Conservation (phyloP, 352 stramenopile genomes). For the Aphanomyces stellatus region DNA sequence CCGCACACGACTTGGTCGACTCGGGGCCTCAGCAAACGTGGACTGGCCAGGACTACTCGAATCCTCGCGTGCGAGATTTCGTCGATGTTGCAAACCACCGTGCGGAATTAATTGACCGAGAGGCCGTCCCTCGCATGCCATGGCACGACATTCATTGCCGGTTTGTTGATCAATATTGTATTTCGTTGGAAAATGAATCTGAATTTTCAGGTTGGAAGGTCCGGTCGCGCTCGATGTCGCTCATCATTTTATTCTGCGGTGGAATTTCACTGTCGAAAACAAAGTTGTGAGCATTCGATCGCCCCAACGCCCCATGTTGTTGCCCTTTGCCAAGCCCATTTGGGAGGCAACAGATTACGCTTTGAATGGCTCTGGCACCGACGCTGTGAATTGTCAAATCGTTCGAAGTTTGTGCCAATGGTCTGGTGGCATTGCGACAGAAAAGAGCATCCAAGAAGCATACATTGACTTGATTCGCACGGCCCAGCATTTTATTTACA, state of each 20-base stretch:
- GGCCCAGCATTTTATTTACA: conserved; percentile 45
- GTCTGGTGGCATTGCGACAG: conserved; percentile 23
- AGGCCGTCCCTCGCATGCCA: conserved; percentile 19
- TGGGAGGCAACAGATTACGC: too few species aligned
- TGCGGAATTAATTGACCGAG: conserved; percentile 19
- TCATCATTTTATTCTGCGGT: conserved; percentile 25
- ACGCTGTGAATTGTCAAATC: conserved; percentile 21
- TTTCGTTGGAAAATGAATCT: too few species aligned
- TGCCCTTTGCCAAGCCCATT: too few species aligned
- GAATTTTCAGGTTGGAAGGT: conserved; percentile 16
- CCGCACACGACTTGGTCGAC: conserved; percentile 10
- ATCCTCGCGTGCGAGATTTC: conserved; percentile 23
- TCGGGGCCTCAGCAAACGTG: neutral
- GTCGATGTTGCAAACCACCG: conserved; percentile 17
- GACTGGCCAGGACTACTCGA: conserved; percentile 24
- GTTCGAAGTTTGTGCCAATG: conserved; percentile 19
- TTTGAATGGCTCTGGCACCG: too few species aligned
- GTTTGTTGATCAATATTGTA: too few species aligned
- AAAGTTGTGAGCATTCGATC: conserved; percentile 1
- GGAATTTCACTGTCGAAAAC: conserved; percentile 24
- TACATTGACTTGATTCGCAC: conserved; percentile 38
- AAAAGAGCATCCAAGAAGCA: conserved; percentile 39
- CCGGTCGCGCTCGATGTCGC: conserved; percentile 20
- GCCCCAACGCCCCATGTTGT: too few species aligned
- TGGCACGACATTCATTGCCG: conserved; percentile 25